Evolutionary conservation across 495 filamentous ascomycete species (phyloP).

Genomic region (Lasiosphaeria miniovina): DNA sequence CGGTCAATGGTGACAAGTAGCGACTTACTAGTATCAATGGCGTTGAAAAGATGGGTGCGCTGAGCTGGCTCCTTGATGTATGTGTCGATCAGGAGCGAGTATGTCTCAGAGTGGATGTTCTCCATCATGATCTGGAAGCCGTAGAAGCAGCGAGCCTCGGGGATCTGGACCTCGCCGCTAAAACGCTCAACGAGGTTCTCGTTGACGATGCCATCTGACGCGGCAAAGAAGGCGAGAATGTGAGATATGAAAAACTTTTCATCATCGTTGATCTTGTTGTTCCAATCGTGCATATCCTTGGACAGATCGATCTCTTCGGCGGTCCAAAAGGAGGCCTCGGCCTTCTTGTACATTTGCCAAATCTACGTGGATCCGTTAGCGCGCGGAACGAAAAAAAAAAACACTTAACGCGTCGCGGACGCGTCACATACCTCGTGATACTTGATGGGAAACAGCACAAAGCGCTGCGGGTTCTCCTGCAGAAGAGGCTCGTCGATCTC

Average conservation of each 20-base stretch:
- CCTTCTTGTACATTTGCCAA: conserved; percentile 99
- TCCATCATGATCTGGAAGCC: conserved; percentile 99
- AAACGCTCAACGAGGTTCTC: conserved; percentile 99
- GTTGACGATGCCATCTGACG: conserved; percentile 99
- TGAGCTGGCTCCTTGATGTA: conserved; percentile 99
- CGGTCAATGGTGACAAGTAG: not conserved
- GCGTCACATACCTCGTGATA: conserved; percentile 89
- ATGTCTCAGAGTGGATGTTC: conserved; percentile 99
- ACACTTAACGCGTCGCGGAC: conserved; percentile 67
- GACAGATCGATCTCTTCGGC: conserved; percentile 98
- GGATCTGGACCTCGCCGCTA: conserved; percentile 93
- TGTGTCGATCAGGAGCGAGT: conserved; percentile 98
- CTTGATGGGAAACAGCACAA: conserved; percentile 98
- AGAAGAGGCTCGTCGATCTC: conserved; percentile 87
- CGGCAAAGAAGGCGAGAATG: conserved; percentile 98
- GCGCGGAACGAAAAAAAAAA: conserved; percentile 19
- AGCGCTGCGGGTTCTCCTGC: conserved; percentile 92
- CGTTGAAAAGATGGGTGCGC: conserved; percentile 92
- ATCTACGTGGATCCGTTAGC: conserved; percentile 56
- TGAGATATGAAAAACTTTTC: conserved; percentile 98
- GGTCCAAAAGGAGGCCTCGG: conserved; percentile 99
- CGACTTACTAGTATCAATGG: conserved; percentile 87
- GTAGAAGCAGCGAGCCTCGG: conserved; percentile 99
- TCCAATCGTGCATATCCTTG: conserved; percentile 98
- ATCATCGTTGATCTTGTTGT: conserved; percentile 93